Evolutionary conservation across 805 yeast species (phyloP).

Genomic region (Candida piceae): DNA sequence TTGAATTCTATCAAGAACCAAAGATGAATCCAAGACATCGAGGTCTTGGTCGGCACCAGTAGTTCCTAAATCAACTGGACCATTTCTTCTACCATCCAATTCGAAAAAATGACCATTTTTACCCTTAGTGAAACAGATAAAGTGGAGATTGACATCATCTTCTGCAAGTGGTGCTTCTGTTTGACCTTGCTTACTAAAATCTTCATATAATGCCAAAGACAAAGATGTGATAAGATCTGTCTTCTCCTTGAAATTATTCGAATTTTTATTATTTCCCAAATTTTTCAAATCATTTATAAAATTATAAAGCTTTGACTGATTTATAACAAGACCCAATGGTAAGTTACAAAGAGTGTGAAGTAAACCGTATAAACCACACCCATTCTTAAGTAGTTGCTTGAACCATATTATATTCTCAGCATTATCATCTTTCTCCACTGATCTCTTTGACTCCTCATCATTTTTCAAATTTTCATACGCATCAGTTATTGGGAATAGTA

Average conservation of each 20-base stretch:
- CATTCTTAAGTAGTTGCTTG: conserved; percentile 78
- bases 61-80: conserved; percentile 70
- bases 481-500: conserved; percentile 75
- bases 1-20: conserved; percentile 51
- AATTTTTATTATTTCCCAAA: conserved; percentile 11
- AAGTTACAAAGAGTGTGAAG: conserved; percentile 54
- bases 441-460: conserved; percentile 20
- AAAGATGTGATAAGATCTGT: conserved; percentile 24
- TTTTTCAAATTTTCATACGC: conserved; percentile 49
- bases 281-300: conserved; percentile 13
- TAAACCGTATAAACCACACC: conserved; percentile 90
- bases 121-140: conserved; percentile 61
- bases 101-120: conserved; percentile 63
- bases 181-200: conserved; percentile 50
- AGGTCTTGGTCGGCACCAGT: conserved; percentile 20
- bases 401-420: conserved; percentile 58
- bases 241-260: conserved; percentile 20
- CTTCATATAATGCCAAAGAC: conserved; percentile 32
- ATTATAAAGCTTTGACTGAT: conserved; percentile 26
- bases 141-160: conserved; percentile 61
- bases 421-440: conserved; percentile 23
- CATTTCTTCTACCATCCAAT: conserved; percentile 81
- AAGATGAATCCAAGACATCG: conserved; percentile 51
- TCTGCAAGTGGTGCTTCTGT: conserved; percentile 63
- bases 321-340: conserved; percentile 40